phyloP scores from a whole-genome alignment of 768 basidiomycete species.

The Trametopsis cervina region DNA sequence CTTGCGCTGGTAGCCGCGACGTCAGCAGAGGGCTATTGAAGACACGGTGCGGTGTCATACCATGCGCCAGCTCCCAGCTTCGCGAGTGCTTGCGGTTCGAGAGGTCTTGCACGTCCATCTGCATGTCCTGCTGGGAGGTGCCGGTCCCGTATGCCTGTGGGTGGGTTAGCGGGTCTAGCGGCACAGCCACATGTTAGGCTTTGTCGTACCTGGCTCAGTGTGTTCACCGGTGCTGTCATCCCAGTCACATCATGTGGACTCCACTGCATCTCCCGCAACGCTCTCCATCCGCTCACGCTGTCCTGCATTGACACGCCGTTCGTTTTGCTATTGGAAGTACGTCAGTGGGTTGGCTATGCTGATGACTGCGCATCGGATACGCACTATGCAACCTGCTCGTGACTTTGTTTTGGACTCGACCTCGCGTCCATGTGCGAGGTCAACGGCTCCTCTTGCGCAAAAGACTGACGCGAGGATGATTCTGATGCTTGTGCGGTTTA shows the following conservation, averaged over 20 bases:
- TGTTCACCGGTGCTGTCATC: constrained; percentile 4
- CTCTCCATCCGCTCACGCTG: constrained; percentile 4
- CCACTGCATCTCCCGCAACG: constrained; percentile 9
- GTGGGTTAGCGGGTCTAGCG: neutral
- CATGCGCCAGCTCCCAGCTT: constrained; percentile 20
- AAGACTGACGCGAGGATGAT: constrained; percentile 8
- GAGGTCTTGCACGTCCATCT: constrained; percentile 17
- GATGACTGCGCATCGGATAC: neutral
- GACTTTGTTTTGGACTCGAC: constrained; percentile 11
- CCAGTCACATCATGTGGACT: neutral
- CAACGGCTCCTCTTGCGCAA: constrained; percentile 2
- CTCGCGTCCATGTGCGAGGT: constrained; percentile 1
- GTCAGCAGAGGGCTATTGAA: neutral
- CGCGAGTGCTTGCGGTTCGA: constrained; percentile 22
- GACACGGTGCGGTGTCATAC: constrained; percentile 8
- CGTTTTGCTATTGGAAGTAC: constrained; percentile 2
- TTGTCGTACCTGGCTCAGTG: constrained; percentile 3
- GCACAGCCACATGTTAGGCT: neutral
- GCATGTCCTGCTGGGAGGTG: constrained; percentile 13
- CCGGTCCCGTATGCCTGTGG: neutral
- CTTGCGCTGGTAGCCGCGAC: constrained; percentile 9
- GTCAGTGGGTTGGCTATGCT: neutral
- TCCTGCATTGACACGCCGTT: constrained; percentile 5
- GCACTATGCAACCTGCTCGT: constrained; percentile 11
- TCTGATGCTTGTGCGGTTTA: constrained; percentile 3